Conservation (phyloP, 2,329 filamentous ascomycete species). For the Diaporthe australafricana region DNA sequence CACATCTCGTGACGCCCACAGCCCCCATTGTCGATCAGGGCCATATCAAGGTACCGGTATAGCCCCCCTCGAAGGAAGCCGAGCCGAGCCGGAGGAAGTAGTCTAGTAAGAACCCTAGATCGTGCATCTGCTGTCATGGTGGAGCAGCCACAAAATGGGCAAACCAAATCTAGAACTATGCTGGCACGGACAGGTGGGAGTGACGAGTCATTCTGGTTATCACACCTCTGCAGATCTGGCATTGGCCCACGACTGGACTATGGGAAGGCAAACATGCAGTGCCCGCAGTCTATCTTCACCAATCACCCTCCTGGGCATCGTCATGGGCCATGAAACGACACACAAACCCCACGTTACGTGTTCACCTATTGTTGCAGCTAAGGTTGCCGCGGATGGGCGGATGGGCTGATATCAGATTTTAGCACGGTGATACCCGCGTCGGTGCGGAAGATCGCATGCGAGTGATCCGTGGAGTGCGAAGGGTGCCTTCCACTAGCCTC, state of each 20-base stretch:
- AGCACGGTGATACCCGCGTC: neutral
- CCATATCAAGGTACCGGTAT: too few species aligned
- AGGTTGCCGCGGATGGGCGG: neutral
- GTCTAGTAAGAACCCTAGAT: too few species aligned
- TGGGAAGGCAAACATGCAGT: neutral
- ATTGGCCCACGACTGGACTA: neutral
- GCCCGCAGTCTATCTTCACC: neutral
- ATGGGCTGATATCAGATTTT: neutral
- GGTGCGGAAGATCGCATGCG: neutral
- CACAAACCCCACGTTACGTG: too few species aligned
- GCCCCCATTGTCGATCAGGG: too few species aligned
- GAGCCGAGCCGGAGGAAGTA: neutral
- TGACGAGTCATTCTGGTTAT: neutral
- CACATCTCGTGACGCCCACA: neutral
- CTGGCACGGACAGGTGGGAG: too few species aligned
- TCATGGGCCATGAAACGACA: neutral
- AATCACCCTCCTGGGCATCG: neutral
- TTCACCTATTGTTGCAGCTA: too few species aligned
- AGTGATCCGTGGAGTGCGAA: neutral
- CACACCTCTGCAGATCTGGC: neutral
- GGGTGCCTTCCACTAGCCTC: neutral
- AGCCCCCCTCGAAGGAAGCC: too few species aligned
- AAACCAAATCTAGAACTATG: neutral
- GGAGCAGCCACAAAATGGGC: neutral
- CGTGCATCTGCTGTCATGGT: neutral